Evolutionary conservation across 306 rosid species (phyloP), one percentile per base, ranked within the genome.

Genomic region (Acmispon strigosus): DNA sequence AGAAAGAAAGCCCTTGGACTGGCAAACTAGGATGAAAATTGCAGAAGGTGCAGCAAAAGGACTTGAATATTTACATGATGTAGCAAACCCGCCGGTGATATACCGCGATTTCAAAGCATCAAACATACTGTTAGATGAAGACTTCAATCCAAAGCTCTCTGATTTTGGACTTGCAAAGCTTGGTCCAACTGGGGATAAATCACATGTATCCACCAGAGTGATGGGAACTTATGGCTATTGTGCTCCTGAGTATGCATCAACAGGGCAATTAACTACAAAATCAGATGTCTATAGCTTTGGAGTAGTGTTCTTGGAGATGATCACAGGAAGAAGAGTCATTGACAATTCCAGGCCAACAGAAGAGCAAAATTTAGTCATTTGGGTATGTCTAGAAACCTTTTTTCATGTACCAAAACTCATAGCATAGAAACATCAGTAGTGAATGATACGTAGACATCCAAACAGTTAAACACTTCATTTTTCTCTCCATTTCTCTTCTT

Each of bases 141-240:
- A 85, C 34, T 88, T 85, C 77, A 85, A 82, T 72, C 88, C 96
- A 24, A 92, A 90, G 47, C 92, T 92, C 11, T 92, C 98, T 1
- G 98, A 92, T 77, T 92, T 92, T 49, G 98, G 98, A 11, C 90
- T 92, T 10, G 98, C 98, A 55, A 92, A 88, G 83, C 67, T 90
- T 41, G 98, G 98, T 68, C 96, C 96, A 18, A 88, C 78, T 0
- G 96, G 91, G 2, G 96, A 85, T 32, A 82, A 64, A 62, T 50
- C 82, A 13, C 88, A 90, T 71, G 96, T 92, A 1, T 92, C 98
- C n/a, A 88, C 98, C 7, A 85, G 98, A 78, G 96, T 92, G 22
- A 92, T 92, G 98, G 98, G 96, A 54, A 92, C 98, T 66, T 92
- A 92, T 52, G 98, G 98, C 62, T 92, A 92, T 8, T 92, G 96